Evolutionary conservation across 176 grass and related monocot genomes (phyloP), one percentile per base, ranked within the genome.

Genomic region (Eragrostis curvula): DNA sequence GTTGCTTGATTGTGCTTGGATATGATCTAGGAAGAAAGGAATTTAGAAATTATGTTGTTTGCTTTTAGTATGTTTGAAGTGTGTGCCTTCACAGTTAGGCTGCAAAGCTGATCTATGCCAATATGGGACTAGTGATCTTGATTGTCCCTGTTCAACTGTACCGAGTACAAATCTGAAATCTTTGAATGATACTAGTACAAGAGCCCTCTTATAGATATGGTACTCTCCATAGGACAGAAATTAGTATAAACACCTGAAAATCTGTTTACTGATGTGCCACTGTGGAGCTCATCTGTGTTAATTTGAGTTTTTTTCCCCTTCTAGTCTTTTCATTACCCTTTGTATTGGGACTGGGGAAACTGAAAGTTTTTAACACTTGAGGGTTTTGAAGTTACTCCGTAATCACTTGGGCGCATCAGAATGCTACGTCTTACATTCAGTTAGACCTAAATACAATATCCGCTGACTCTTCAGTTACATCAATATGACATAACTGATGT

Each of bases 11-110:
- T n/a, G 28, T 12, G 20, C 42, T 4, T 5, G 44, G 4, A 48
- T 75, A 52, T 47, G 68, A 24, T 82, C 2, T 45, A 36, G 71
- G 65, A 62, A 53, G 4, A 71, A n/a, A 16, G 62, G 24, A 66
- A 64, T 63, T 66, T 23, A 51, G 43, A 15, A 0, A 42, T 6
- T 15, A 11, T 71, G 8, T 21, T 53, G 6, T 53, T n/a, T 44
- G 16, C 8, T 45, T 74, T 21, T 7, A 49, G 18, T 72, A 51
- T 20, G 27, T 5, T 18, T 1, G 39, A 5, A 5, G 12, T 81
- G 36, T 87, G 8, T 69, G 21, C 11, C 30, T 60, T 29, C 32
- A 30, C 8, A 61, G 2, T 82, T 51, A 53, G 15, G 36, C 8
- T 29, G 43, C 14, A 62, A 42, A 8, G 23, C 47, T 48, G 66